Base-by-base conservation (phyloP, 169 alveolate species). In the Eimeria falciformis region DNA sequence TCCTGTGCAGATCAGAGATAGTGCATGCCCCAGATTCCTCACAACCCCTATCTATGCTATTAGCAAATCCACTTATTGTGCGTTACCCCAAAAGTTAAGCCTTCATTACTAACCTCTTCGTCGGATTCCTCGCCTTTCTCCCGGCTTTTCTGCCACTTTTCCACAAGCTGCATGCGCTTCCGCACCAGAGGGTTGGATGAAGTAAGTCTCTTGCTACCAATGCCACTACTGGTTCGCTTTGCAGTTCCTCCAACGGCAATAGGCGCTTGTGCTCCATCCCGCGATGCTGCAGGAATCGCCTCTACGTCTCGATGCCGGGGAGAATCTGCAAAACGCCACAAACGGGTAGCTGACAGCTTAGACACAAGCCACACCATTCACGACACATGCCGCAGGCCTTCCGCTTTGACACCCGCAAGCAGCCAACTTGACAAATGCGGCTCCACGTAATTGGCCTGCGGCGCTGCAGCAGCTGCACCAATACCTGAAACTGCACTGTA, bases 111-210 rank as follows among this genome's bases (percentile, higher is more conserved):
- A 29, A 90, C 93, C 93, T 56, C 79, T 47, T 89, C 93, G 23
- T 90, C 93, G 65, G 85, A 82, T 78, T 90, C 93, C 46, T 90
- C 93, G 25, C 78, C 93, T 27, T 66, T 75, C 83, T 90, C 90
- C 56, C 83, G 81, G n/a, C 87, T 90, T 1, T 69, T 65, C 75
- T 75, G 69, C 93, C 93, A 90, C 90, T 77, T 90, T 50, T 90
- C 93, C 14, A 90, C 93, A 25, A 90, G 93, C 90, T 77, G 89
- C 93, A 90, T 90, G 55, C 86, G 85, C 50, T 62, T 90, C 75
- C 90, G 69, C 18, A 90, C 69, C n/a, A 90, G 84, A 18, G 93
- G 93, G 65, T 90, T 90, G 37, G 88, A 27, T 23, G 81, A 83
- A 29, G 81, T 65, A n/a, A 62, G n/a, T 23, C 25, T 65, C 45